These are phyloP conservation scores for Trichoderma aggressivum DNA, from an alignment of 2,329 filamentous ascomycete species.

Conservation along the genomic window DNA sequence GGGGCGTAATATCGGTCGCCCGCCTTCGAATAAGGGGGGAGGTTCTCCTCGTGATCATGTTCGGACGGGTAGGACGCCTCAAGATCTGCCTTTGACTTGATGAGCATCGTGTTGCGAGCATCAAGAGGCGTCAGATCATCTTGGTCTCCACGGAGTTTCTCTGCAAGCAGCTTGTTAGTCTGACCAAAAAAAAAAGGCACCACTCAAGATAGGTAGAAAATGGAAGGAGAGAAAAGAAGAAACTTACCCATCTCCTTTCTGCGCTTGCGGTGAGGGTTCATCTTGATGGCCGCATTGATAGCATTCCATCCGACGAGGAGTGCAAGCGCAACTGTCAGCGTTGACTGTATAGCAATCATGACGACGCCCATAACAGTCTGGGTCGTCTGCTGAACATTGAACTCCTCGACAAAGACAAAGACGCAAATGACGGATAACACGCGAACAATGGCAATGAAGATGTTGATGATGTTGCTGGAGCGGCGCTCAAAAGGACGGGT, in stretches of 20 bases:
- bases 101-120: constrained; percentile 79
- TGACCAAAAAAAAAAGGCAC: background rate
- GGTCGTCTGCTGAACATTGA: constrained; percentile 84
- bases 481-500: constrained; percentile 81
- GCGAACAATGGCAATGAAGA: constrained; percentile 82
- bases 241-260: constrained; percentile 84
- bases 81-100: constrained; percentile 43
- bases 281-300: constrained; percentile 74
- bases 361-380: constrained; percentile 93
- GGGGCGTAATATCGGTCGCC: constrained; percentile 33
- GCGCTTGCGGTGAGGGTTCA: constrained; percentile 86
- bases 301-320: constrained; percentile 89
- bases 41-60: constrained; percentile 36
- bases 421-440: constrained; percentile 87
- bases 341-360: constrained; percentile 85
- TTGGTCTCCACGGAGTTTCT: constrained; percentile 70
- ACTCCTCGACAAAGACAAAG: constrained; percentile 88
- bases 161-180: constrained; percentile 43
- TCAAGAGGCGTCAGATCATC: constrained; percentile 85
- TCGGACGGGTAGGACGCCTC: constrained; percentile 41
- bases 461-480: constrained; percentile 90
- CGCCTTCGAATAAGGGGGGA: constrained; percentile 29
- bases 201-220: background rate
- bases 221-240: background rate
- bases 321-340: constrained; percentile 76